Evolutionary conservation across 192 early-diverging fungal genomes (phyloP).

Genomic region (Rhizophagus prolifer): DNA sequence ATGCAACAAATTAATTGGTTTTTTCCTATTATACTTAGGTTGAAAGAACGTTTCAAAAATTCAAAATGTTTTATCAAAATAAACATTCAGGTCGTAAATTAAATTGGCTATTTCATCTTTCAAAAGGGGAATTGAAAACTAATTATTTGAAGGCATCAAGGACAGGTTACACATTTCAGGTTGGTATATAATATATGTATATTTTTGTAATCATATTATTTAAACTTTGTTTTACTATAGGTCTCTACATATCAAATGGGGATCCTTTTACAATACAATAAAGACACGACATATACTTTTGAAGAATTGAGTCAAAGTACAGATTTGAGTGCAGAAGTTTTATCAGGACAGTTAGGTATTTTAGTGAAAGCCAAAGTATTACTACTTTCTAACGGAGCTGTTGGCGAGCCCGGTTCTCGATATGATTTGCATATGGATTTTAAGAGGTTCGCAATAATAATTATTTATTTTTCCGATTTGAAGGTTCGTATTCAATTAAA

Average conservation of each 20-base stretch:
- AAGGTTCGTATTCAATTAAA: slow-evolving; percentile 89
- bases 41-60: slow-evolving; percentile 79
- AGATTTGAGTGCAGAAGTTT: slow-evolving; percentile 63
- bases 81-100: slow-evolving; percentile 89
- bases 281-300: slow-evolving; percentile 69
- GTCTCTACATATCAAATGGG: slow-evolving; percentile 92
- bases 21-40: slow-evolving; percentile 46
- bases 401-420: slow-evolving; percentile 52
- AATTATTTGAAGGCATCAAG: slow-evolving; percentile 78
- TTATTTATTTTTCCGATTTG: slow-evolving; percentile 16
- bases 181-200: slow-evolving; percentile 25
- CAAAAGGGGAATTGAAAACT: slow-evolving; percentile 91
- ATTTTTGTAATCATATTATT: neutral
- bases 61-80: slow-evolving; percentile 83
- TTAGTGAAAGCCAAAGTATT: slow-evolving; percentile 87
- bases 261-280: slow-evolving; percentile 90
- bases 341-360: slow-evolving; percentile 68
- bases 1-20: neutral
- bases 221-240: slow-evolving; percentile 33
- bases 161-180: slow-evolving; percentile 75
- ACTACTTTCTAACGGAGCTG: slow-evolving; percentile 49
- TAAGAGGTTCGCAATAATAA: slow-evolving; percentile 50
- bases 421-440: slow-evolving; percentile 82
- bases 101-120: slow-evolving; percentile 92
- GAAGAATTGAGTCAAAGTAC: slow-evolving; percentile 78